A percentile compares a stretch with the other conserved stretches of the same genome.
These are phyloP conservation scores for Lachancea quebecensis DNA, from an alignment of 805 yeast genomes.

Conservation along the genomic window DNA sequence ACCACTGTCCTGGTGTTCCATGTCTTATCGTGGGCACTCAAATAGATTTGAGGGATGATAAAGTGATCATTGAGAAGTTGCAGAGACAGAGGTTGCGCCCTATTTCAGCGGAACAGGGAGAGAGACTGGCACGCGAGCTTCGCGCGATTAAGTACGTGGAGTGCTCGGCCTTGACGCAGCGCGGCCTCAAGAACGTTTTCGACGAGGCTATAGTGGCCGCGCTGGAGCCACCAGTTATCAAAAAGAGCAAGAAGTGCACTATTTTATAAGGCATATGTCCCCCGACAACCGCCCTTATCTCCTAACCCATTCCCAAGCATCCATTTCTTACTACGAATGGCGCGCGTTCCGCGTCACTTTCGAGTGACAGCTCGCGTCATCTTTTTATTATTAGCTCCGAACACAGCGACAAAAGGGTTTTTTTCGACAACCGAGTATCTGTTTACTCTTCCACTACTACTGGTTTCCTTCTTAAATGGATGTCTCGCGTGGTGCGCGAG, in stretches of 20 bases:
- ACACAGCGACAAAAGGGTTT: no score
- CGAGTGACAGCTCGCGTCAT: neutral
- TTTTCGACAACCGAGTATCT: no score
- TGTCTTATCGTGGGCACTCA: constrained; percentile 96
- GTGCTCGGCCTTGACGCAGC: constrained; percentile 95
- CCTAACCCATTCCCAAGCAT: neutral
- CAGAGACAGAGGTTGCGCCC: constrained; percentile 87
- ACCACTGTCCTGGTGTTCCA: constrained; percentile 97
- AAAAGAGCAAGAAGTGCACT: constrained; percentile 70
- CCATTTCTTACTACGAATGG: neutral
- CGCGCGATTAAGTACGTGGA: constrained; percentile 96
- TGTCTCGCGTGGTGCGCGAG: no score
- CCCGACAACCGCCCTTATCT: neutral
- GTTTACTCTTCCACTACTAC: no score
- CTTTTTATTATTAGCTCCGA: neutral
- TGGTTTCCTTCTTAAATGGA: no score
- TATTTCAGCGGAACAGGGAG: constrained; percentile 81
- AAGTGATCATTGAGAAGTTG: constrained; percentile 79
- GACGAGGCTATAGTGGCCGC: constrained; percentile 99
- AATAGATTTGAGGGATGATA: constrained; percentile 90
- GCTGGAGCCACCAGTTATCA: constrained; percentile 89
- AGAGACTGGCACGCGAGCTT: constrained; percentile 84
- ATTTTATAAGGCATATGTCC: constrained; percentile 47
- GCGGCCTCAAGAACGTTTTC: constrained; percentile 95
- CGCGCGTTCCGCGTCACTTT: neutral